Base-by-base conservation (phyloP, 345 rosid species). In the Xanthoceras sorbifolium region DNA sequence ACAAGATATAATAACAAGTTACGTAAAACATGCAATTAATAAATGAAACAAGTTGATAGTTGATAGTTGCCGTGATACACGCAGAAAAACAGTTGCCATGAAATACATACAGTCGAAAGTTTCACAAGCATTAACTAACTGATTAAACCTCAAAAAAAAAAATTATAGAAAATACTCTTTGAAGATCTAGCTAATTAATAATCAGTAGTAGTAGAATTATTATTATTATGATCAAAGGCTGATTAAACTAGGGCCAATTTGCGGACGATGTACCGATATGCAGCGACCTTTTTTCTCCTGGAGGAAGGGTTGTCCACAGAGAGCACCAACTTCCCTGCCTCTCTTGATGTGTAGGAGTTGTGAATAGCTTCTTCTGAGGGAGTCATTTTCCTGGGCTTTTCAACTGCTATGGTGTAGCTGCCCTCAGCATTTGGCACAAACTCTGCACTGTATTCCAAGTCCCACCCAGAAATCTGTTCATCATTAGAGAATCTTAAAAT, bases 381-480 rank as follows among this genome's bases (percentile, higher is more conserved):
- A 40, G 76, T 71, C 73, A 93, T 72, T 77, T 87, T 92, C 78
- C 87, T 86, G 0, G 89, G 82, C 79, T 91, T 96, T 85, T 93
- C 97, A 0, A 96, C 97, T 0, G 94, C 97, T 0, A 96, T 86
- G 4, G 86, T 86, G 86, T 96, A 93, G 87, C 98, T 86, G 22
- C 82, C 93, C 71, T 87, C 89, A 0, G 90, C 93, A 20, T 84
- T 90, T 9, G 99, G 99, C 67, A 92, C 92, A 74, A 92, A 96
- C 84, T 96, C 99, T 31, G 97, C 97, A 8, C 92, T 93, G 86
- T 96, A 96, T 78, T 96, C 99, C 84, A 96, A 76, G 17, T 96
- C 99, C 99, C 99, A 96, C 28, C 97, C 99, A n/a, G n/a, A n/a
- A n/a, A n/a, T n/a, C n/a, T n/a, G n/a, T n/a, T n/a, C n/a, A n/a